Evolutionary conservation across 441 rosid species (phyloP), one percentile per base, ranked within the genome.

Genomic region (Brassica balearica): DNA sequence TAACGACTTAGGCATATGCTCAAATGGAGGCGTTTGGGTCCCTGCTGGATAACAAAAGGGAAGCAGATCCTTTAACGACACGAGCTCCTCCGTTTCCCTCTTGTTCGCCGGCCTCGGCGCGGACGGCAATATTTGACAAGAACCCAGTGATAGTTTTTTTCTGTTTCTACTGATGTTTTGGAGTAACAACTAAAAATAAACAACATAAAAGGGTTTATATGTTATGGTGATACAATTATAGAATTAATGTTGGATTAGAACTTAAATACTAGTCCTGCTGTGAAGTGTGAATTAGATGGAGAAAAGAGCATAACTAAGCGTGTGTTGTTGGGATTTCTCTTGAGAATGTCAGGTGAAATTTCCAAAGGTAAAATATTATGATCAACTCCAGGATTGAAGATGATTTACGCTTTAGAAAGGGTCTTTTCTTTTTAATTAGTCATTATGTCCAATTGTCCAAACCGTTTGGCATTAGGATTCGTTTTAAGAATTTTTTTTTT

Each of bases 21-120:
- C 75, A 43, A 74, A 79, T 17, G 75, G 68, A 53, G 79, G 78
- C 20, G 72, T 69, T n/a, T n/a, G 75, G 0, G 79, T 74, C 53
- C 68, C 38, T 6, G 20, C 34, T 55, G 82, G 74, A 61, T 68
- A 73, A 23, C 20, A 8, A 0, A 58, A 17, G 10, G 82, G 67
- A 41, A 41, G 36, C 59, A 79, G 43, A 56, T 63, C 55, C 65
- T 27, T 74, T 6, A 79, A 68, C 27, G 75, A 69, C 63, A 69
- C 79, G 4, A 9, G 48, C 41, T 68, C 65, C 48, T 72, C 63
- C 10, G 7, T n/a, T 23, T 19, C 11, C 61, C 22, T 70, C 67
- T 56, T 62, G 1, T 56, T 72, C 64, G 68, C 68, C 68, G 68
- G 55, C 41, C n/a, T 59, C 14, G 43, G 27, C 14, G 14, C 68